Evolutionary conservation across 192 early-diverging fungal genomes (phyloP).

Genomic region (Podila horticola): DNA sequence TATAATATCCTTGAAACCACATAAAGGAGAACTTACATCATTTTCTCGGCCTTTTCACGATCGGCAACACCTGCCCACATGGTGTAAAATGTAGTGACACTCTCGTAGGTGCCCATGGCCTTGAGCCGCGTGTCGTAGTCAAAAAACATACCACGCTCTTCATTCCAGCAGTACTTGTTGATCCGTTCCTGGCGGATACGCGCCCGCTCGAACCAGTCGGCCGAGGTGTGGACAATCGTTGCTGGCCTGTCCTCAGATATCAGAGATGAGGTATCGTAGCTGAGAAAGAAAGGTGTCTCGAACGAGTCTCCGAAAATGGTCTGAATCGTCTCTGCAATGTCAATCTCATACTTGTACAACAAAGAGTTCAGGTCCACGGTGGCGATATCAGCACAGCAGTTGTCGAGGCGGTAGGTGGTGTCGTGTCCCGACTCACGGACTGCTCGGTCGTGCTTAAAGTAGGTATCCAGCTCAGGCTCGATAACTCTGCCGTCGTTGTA

Average conservation of each 20-base stretch:
- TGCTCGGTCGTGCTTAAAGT: slow-evolving; percentile 98
- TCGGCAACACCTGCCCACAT: slow-evolving; percentile 92
- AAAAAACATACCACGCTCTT: slow-evolving; percentile 80
- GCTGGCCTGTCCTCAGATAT: slow-evolving; percentile 14
- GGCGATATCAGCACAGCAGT: slow-evolving; percentile 88
- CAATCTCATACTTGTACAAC: slow-evolving; percentile 96
- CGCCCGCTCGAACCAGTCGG: slow-evolving; percentile 74
- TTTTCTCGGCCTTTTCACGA: slow-evolving; percentile 76
- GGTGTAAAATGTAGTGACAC: slow-evolving; percentile 89
- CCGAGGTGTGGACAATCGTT: slow-evolving; percentile 59
- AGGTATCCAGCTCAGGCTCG: slow-evolving; percentile 90
- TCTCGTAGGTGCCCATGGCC: slow-evolving; percentile 82
- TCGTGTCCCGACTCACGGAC: slow-evolving; percentile 98
- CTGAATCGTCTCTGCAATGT: slow-evolving; percentile 81
- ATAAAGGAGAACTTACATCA: slow-evolving; percentile 60
- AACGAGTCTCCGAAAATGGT: slow-evolving; percentile 67
- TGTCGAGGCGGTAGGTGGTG: slow-evolving; percentile 94
- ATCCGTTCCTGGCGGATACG: slow-evolving; percentile 69
- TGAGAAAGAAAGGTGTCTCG: slow-evolving; percentile 38
- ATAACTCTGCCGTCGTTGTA: slow-evolving; percentile 76
- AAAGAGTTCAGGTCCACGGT: slow-evolving; percentile 95
- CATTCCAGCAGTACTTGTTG: slow-evolving; percentile 89
- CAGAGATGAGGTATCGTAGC: slow-evolving; percentile 12
- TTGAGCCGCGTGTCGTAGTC: slow-evolving; percentile 86
- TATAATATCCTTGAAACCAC: not conserved